phyloP scores from a whole-genome alignment of 1,284 basidiomycete species.

The Lentinula novae-zelandiae region DNA sequence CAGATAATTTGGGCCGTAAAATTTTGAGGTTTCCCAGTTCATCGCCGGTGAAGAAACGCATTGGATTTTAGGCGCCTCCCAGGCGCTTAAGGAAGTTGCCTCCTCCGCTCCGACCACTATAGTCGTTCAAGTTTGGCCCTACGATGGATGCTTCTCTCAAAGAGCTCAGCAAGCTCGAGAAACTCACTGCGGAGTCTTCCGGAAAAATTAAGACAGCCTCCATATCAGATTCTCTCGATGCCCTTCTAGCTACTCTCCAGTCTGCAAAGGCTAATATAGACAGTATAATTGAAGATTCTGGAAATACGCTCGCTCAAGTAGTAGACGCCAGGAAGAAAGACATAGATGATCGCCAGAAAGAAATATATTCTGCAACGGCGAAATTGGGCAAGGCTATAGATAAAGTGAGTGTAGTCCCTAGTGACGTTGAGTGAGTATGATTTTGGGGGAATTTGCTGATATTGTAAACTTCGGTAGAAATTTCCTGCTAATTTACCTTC shows the following conservation, averaged over 20 bases:
- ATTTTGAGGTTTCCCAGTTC: conserved; percentile 70
- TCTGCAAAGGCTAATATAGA: conserved; percentile 56
- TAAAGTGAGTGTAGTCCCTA: conserved; percentile 53
- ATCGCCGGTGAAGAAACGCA: conserved; percentile 65
- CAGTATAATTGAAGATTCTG: conserved; percentile 49
- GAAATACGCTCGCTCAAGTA: conserved; percentile 51
- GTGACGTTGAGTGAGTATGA: neutral
- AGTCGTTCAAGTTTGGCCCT: neutral
- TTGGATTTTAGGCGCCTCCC: conserved; percentile 1
- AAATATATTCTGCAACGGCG: conserved; percentile 73
- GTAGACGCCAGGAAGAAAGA: conserved; percentile 78
- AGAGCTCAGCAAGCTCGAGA: conserved; percentile 71
- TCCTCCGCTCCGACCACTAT: neutral
- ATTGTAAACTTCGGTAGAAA: conserved; percentile 43
- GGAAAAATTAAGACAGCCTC: conserved; percentile 53
- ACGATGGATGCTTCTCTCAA: conserved; percentile 69
- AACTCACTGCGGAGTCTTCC: conserved; percentile 41
- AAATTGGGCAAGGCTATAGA: conserved; percentile 83
- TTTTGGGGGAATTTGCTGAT: neutral
- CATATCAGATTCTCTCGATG: conserved; percentile 63
- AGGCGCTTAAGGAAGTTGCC: neutral
- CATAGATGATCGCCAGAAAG: conserved; percentile 84
- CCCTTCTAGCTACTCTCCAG: conserved; percentile 59
- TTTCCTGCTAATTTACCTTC: conserved; percentile 65
- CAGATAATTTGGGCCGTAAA: conserved; percentile 26